Conservation (phyloP, 176 grass and related monocot species). For the Chrysopogon serrulatus region DNA sequence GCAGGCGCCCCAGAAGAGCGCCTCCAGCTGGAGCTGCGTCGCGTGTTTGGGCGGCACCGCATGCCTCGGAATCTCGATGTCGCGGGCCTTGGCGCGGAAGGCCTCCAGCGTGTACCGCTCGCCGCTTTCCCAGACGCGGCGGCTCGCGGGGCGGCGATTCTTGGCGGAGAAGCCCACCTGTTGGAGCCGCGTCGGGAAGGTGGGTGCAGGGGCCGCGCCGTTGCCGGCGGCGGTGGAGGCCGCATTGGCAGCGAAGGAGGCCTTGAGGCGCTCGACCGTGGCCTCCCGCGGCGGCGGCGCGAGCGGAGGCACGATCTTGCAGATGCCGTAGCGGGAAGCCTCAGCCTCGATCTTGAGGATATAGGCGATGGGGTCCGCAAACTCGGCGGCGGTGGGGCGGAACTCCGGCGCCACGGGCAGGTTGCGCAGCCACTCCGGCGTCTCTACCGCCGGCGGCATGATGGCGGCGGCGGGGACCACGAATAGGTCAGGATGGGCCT, state of each 20-base stretch:
- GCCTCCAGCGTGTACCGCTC: constrained; percentile 80
- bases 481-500: not conserved
- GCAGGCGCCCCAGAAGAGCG: constrained; percentile 91
- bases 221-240: constrained; percentile 16
- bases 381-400: constrained; percentile 69
- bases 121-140: constrained; percentile 93
- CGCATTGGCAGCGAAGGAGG: constrained; percentile 64
- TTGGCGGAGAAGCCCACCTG: constrained; percentile 89
- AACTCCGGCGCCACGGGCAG: constrained; percentile 89
- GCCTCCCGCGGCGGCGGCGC: constrained; percentile 56
- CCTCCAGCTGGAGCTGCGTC: constrained; percentile 63
- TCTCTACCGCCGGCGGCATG: constrained; percentile 43
- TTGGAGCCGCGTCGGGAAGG: constrained; percentile 89
- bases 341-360: constrained; percentile 95
- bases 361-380: constrained; percentile 89
- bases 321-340: constrained; percentile 93
- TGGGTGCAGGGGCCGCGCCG: constrained; percentile 24
- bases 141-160: constrained; percentile 73
- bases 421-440: constrained; percentile 67
- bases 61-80: constrained; percentile 68
- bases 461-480: not conserved
- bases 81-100: constrained; percentile 75
- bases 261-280: constrained; percentile 58
- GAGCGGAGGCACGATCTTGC: constrained; percentile 92
- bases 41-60: constrained; percentile 30